Conservation (phyloP, 495 filamentous ascomycete species). For the Penicillium goetzii region DNA sequence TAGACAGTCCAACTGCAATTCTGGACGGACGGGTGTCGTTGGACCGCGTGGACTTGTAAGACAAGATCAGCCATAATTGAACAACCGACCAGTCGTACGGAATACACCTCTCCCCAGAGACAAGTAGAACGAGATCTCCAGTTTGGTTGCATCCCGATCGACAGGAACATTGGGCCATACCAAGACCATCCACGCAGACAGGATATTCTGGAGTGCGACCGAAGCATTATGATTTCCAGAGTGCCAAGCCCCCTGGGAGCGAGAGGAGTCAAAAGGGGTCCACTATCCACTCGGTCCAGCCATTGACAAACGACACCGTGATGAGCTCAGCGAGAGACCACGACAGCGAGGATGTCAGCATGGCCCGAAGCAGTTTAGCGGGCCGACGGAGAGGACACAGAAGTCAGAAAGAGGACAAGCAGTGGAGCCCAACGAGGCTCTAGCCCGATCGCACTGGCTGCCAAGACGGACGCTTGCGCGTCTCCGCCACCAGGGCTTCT, state of each 20-base stretch:
- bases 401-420: not conserved
- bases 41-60: conserved; percentile 3
- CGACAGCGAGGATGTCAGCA: conserved; percentile 13
- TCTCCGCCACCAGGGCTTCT: conserved; percentile 37
- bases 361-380: conserved; percentile 26
- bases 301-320: not conserved
- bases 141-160: conserved; percentile 21
- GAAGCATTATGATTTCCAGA: conserved; percentile 5
- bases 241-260: conserved; percentile 35
- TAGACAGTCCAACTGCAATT: not conserved
- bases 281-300: not conserved
- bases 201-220: conserved; percentile 28
- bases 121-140: not conserved
- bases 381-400: not conserved
- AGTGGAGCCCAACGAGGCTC: conserved; percentile 33
- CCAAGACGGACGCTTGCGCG: conserved; percentile 55
- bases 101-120: not conserved
- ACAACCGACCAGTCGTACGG: not conserved
- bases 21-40: not conserved
- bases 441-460: conserved; percentile 44
- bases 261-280: not conserved
- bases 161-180: conserved; percentile 29
- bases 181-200: conserved; percentile 8
- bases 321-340: conserved; percentile 7
- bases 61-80: conserved; percentile 1